Base-by-base conservation (phyloP, 306 rosid species). In the Cicer cuneatum region DNA sequence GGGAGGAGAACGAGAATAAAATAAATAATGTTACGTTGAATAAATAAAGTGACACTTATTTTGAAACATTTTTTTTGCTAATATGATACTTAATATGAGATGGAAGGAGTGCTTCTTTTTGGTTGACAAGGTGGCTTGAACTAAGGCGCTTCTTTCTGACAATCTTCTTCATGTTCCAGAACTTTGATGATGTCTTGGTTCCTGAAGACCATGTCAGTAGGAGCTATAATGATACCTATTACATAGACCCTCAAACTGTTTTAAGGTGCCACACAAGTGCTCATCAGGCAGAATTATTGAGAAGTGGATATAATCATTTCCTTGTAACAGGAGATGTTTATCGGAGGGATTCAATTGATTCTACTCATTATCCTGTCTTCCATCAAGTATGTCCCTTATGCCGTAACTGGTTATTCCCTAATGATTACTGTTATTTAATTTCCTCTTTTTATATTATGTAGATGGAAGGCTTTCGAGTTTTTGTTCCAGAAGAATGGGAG, bases 321-420 rank as follows among this genome's bases (percentile, higher is more conserved):
- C 99, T 95, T 85, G 99, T 95, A 52, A 92, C 99, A 10, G 98
- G 99, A 71, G 98, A 95, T 86, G 99, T 92, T 56, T 95, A 90
- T 73, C 96, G 98, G 51, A 93, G 99, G 83, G 99, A 95, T 78
- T 95, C 99, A 77, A 95, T 95, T 37, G 99, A 95, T 81, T 92
- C 98, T 64, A 95, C 99, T 77, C 99, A 95, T 82, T 92, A 92
- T 83, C 99, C 93, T 13, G 96, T 90, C 41, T 95, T 95, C 82
- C 99, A 95, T 87, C 99, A 95, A 92, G 99, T 87, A 61, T 80
- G 71, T 33, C 63, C 59, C 46, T 42, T 70, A 41, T 57, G 64
- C 35, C 38, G 46, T 58, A 7, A 42, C 48, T 49, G 61, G 16
- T 15, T 76, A 29, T 74, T 54, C 53, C 21, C 64, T 86, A 53